These are phyloP conservation scores for Pseudogymnoascus sp. DNA, from an alignment of 2,329 filamentous ascomycete species.

Conservation along the genomic window DNA sequence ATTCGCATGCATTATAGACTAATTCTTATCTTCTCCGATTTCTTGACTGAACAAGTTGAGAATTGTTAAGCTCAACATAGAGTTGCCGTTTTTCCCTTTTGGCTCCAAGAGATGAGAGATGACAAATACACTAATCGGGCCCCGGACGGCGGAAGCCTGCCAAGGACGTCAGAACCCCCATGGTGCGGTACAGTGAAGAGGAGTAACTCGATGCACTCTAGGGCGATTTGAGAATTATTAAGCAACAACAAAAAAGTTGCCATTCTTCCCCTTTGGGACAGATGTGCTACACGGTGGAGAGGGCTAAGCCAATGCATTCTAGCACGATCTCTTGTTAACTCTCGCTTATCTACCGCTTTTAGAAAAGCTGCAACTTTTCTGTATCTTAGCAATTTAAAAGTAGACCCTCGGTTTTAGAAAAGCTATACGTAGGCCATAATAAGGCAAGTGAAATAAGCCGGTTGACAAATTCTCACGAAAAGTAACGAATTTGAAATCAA, in stretches of 20 bases:
- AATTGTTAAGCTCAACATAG: conserved; percentile 14
- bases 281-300: conserved; percentile 11
- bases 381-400: conserved; percentile 16
- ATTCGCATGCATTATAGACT: conserved; percentile 17
- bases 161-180: neutral
- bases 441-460: neutral
- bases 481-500: conserved; percentile 16
- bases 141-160: neutral
- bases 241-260: conserved; percentile 15
- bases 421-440: conserved; percentile 8
- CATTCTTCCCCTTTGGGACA: conserved; percentile 14
- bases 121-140: neutral
- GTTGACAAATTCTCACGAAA: conserved; percentile 8
- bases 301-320: conserved; percentile 7
- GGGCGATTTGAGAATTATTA: conserved; percentile 12
- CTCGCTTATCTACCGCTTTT: conserved; percentile 13
- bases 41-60: conserved; percentile 13
- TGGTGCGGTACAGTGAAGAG: no score
- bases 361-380: conserved; percentile 17
- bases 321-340: conserved; percentile 9
- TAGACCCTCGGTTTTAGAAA: conserved; percentile 11
- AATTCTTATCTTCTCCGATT: conserved; percentile 10
- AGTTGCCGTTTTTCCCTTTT: conserved; percentile 15
- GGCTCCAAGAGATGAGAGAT: conserved; percentile 7
- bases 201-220: neutral